These are phyloP conservation scores for Sambucus nigra DNA, from an alignment of 129 eudicot species.

Conservation along the genomic window DNA sequence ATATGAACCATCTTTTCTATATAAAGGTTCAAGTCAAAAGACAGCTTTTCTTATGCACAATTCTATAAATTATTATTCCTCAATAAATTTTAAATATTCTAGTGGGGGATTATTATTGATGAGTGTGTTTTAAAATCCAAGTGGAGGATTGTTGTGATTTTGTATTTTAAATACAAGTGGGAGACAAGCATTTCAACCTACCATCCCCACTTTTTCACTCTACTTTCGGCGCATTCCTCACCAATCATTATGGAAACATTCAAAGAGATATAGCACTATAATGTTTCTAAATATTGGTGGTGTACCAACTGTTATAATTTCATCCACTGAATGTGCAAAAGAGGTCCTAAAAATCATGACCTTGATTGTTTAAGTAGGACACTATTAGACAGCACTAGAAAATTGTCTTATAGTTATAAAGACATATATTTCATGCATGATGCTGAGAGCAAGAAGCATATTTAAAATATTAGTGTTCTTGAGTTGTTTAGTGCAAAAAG, in stretches of 20 bases:
- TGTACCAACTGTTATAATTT: not conserved
- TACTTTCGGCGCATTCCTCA: constrained; percentile 2
- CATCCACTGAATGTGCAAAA: not conserved
- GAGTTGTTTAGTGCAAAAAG: not conserved
- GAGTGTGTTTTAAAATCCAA: too few relatives aligned
- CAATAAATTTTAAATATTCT: too few relatives aligned
- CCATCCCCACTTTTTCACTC: too few relatives aligned
- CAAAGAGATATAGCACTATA: not conserved
- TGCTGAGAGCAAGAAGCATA: not conserved
- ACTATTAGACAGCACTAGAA: not conserved
- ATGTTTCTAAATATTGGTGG: not conserved
- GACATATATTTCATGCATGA: not conserved
- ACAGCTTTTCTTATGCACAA: too few relatives aligned
- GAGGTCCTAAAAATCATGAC: not conserved
- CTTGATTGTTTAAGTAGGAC: not conserved
- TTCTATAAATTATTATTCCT: too few relatives aligned
- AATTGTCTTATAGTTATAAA: not conserved
- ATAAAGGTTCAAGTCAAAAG: too few relatives aligned
- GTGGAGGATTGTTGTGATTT: too few relatives aligned
- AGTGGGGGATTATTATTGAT: too few relatives aligned
- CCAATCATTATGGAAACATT: not conserved
- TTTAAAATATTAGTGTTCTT: not conserved
- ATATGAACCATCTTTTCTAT: too few relatives aligned
- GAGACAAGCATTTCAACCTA: too few relatives aligned
- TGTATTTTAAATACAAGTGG: too few relatives aligned